Evolutionary conservation across 2,329 filamentous ascomycete genomes (phyloP), one percentile per base, ranked within the genome.

Genomic region (Orbilia brochopaga): DNA sequence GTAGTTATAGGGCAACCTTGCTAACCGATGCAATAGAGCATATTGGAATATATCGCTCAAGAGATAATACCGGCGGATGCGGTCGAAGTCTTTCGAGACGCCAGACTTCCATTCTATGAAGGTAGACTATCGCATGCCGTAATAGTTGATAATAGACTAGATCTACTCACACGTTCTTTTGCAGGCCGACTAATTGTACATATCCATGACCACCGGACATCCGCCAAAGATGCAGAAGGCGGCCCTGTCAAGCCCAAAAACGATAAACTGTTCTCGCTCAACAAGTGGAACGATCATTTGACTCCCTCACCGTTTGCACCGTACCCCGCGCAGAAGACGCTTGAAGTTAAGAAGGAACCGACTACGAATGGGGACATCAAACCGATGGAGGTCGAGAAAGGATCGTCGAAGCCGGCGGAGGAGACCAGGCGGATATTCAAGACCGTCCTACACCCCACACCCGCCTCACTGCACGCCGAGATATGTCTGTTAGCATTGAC

Each of bases 21-120:
- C 56, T 64, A 56, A 55, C 48, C 1, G 23, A 27, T 32, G n/a
- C 11, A 40, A 54, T 64, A 77, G 76, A 73, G 69, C 52, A 83
- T 90, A 55, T 83, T 97, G 40, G 87, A 95, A 75, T 92, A 96
- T 79, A 80, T 97, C 51, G 85, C 85, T 74, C 83, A 82, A 46
- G 86, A 89, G 64, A 96, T 91, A 0, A 83, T 99, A 37, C 94
- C 94, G 0, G 92, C 97, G 79, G 92, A 97, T 76, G 86, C 97
- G 78, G 81, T 97, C 10, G 87, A 89, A 53, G 89, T 93, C 75
- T 86, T 99, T 61, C 84, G 87, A 27, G 84, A 86, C 53, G 83
- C 83, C 17, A 86, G 87, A 19, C 89, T 96, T 13, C 84, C 85
- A 8, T 97, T 96, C 78, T 99, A 97, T 78, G 92, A 97, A 79